Evolutionary conservation across 306 rosid genomes (phyloP).

Genomic region (Acacia melanoxylon): DNA sequence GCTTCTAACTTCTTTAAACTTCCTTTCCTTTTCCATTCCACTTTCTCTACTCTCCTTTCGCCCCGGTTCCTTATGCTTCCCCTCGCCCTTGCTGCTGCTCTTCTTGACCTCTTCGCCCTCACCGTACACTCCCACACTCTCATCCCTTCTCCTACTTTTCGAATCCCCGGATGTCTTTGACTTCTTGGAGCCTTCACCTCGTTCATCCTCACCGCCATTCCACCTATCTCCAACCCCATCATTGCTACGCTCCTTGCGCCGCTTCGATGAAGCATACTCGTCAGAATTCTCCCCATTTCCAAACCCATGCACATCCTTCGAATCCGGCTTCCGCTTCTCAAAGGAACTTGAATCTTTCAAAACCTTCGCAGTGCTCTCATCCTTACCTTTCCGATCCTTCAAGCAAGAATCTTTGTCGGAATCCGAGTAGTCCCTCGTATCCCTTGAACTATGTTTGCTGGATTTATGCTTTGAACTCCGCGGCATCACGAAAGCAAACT

Average conservation of each 20-base stretch:
- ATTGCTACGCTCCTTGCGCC: slow-evolving; percentile 67
- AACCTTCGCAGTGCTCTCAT: slow-evolving; percentile 64
- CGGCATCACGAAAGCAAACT: slow-evolving; percentile 69
- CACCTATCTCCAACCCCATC: slow-evolving; percentile 83
- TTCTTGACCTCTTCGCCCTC: slow-evolving; percentile 75
- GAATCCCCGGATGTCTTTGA: slow-evolving; percentile 62
- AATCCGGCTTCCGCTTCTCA: slow-evolving; percentile 86
- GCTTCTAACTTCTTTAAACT: slow-evolving; percentile 46
- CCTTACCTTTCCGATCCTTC: slow-evolving; percentile 84
- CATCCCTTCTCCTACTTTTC: slow-evolving; percentile 78
- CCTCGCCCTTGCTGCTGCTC: slow-evolving; percentile 74
- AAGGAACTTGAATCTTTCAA: slow-evolving; percentile 55
- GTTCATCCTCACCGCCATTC: slow-evolving; percentile 83
- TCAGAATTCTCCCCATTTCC: slow-evolving; percentile 72
- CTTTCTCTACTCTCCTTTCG: slow-evolving; percentile 75
- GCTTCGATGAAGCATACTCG: slow-evolving; percentile 74
- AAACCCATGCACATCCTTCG: slow-evolving; percentile 51
- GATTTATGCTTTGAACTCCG: slow-evolving; percentile 96
- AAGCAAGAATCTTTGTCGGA: slow-evolving; percentile 75
- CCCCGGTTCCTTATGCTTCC: slow-evolving; percentile 76
- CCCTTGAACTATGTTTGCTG: slow-evolving; percentile 84
- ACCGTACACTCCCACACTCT: slow-evolving; percentile 57
- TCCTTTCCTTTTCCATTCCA: slow-evolving; percentile 67
- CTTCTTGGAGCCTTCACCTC: slow-evolving; percentile 68
- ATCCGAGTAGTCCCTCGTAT: slow-evolving; percentile 80